phyloP scores from a whole-genome alignment of 441 rosid species.

The Manihot esculenta region DNA sequence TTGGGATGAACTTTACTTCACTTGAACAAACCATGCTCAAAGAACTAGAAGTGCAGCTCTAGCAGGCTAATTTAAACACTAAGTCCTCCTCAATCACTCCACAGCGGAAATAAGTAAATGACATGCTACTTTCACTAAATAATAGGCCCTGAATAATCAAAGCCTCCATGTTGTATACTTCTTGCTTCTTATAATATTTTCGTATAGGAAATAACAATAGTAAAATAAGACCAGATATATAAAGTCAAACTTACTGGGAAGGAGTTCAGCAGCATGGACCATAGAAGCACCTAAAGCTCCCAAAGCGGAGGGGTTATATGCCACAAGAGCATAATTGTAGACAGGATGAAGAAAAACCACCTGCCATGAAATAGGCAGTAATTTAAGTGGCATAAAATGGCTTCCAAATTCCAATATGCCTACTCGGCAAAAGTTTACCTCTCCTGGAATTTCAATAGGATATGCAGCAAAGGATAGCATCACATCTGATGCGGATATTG shows the following conservation, averaged over 20 bases:
- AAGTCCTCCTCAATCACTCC: not conserved
- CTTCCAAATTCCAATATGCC: constrained; percentile 16
- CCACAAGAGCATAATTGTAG: constrained; percentile 91
- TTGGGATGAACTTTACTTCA: not conserved
- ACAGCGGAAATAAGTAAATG: not conserved
- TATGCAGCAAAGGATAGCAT: constrained; percentile 95
- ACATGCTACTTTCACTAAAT: not conserved
- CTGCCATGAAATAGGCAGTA: constrained; percentile 44
- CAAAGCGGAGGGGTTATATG: constrained; percentile 81
- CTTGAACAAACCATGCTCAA: not conserved
- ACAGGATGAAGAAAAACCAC: constrained; percentile 98
- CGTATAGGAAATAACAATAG: not conserved
- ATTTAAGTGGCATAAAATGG: constrained; percentile 18
- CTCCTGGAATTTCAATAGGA: constrained; percentile 97
- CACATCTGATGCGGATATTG: constrained; percentile 86
- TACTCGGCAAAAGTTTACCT: constrained; percentile 47
- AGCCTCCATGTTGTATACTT: not conserved
- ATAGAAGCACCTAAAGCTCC: constrained; percentile 68
- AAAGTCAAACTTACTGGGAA: constrained; percentile 63
- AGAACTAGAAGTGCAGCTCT: not conserved
- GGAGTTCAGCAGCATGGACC: constrained; percentile 86
- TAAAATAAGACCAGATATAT: constrained; percentile 1
- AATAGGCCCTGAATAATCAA: not conserved
- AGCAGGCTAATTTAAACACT: too few species aligned
- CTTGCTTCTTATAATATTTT: not conserved